Evolutionary conservation across 2,329 filamentous ascomycete genomes (phyloP), one percentile per base, ranked within the genome.

Genomic region (Aureobasidium namibiae): DNA sequence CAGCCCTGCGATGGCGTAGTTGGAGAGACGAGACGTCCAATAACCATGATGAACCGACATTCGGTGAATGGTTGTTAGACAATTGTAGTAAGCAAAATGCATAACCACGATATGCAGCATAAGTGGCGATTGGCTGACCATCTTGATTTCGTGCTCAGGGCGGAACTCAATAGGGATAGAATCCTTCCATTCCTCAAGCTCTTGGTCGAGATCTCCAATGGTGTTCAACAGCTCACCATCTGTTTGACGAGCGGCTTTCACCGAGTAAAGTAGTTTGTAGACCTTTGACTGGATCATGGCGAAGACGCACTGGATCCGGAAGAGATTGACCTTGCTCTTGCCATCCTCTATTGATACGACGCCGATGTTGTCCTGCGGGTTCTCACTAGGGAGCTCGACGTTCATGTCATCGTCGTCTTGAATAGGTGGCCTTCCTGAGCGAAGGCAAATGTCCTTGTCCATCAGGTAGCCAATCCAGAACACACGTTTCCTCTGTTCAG

Each of bases 1-100:
- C 42, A 96, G 78, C 0, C 94, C 94, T 72, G 96, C 90, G 59
- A 97, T 94, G 16, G 94, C 94, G 69, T 91, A 97, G 68, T 97
- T 92, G 38, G 92, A 95, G 41, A 99, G 76, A 38, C 94, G 84
- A 68, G 90, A 96, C 1, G 92, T 97, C 94, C 94, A 99, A 75
- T 96, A 96, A 14, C 94, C 94, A 70, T 96, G 92, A 67, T 97
- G 94, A 31, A 97, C 89, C 42, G 90, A 95, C 94, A 97, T 99
- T 54, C 94, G 89, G 72, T 99, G 94, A 64, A 99, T 96, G 0
- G 94, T 99, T 0, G 92, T 96, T 54, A 99, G 76, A 67, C 92
- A 96, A 72, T 99, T 99, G 77, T 97, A 97, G 74, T 99, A 99
- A 1, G 90, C 87, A 68, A 99, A 95, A 72, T 99, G 94, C 60